Conservation (phyloP, 441 rosid genomes). For the Brassica balearica region DNA sequence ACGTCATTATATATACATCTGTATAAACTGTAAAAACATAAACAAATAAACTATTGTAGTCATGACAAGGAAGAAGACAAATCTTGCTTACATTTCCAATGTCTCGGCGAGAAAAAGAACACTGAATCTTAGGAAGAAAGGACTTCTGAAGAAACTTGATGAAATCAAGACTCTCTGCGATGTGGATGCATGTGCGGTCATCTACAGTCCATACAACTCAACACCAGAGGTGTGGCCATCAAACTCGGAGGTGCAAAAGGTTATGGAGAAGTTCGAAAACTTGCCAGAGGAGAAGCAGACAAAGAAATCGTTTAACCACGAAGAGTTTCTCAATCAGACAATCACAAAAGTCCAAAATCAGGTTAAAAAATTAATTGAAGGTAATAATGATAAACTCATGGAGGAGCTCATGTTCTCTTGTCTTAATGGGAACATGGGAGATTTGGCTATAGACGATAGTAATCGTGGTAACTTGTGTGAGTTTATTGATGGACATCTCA, state of each 20-base stretch:
- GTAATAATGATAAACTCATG: constrained; percentile 52
- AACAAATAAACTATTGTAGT: not conserved
- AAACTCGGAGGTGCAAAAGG: constrained; percentile 24
- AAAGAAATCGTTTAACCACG: constrained; percentile 51
- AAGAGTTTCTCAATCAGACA: constrained; percentile 48
- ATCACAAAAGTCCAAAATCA: constrained; percentile 48
- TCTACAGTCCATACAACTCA: constrained; percentile 45
- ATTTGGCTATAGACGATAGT: constrained; percentile 17
- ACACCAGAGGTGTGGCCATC: constrained; percentile 62
- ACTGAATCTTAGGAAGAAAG: constrained; percentile 52
- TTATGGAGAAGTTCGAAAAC: constrained; percentile 45
- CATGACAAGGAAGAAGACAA: constrained; percentile 56
- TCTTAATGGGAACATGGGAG: constrained; percentile 33
- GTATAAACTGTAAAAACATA: not conserved
- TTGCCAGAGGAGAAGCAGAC: constrained; percentile 48
- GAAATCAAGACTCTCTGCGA: constrained; percentile 55
- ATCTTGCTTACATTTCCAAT: constrained; percentile 49
- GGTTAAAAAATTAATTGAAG: constrained; percentile 29
- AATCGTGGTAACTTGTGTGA: constrained; percentile 46
- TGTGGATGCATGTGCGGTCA: constrained; percentile 53
- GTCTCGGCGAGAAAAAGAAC: constrained; percentile 52
- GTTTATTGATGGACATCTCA: constrained; percentile 19
- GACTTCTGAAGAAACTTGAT: constrained; percentile 54
- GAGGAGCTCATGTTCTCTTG: constrained; percentile 47
- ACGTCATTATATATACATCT: not conserved